phyloP scores from a whole-genome alignment of 2,329 filamentous ascomycete genomes.

The Colletotrichum camelliae region DNA sequence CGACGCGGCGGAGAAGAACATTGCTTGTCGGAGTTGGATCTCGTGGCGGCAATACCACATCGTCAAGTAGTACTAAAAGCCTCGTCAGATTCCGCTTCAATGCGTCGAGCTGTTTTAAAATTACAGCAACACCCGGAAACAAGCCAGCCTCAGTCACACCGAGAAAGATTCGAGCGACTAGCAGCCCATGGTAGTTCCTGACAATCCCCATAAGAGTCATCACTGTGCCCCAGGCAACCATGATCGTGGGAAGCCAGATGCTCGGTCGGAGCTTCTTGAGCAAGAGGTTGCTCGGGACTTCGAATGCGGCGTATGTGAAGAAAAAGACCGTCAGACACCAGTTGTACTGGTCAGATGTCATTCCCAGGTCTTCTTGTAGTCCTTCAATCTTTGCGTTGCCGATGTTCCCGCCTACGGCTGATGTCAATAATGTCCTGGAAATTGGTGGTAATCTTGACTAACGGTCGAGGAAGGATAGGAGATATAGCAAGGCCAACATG shows the following conservation, averaged over 20 bases:
- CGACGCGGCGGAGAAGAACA: conserved; percentile 85
- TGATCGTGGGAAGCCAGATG: conserved; percentile 78
- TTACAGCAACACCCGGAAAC: conserved; percentile 65
- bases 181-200: conserved; percentile 49
- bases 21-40: conserved; percentile 62
- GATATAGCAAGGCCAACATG: conserved; percentile 70
- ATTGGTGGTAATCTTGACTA: conserved; percentile 15
- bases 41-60: conserved; percentile 66
- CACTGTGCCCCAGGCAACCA: conserved; percentile 63
- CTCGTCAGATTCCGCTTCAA: background rate
- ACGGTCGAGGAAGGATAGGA: conserved; percentile 73
- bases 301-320: conserved; percentile 78
- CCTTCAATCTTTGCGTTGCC: conserved; percentile 71
- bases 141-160: conserved; percentile 72
- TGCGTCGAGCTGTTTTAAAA: background rate
- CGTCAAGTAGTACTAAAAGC: conserved; percentile 53
- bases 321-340: conserved; percentile 76
- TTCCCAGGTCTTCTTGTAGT: conserved; percentile 55
- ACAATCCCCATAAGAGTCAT: conserved; percentile 62
- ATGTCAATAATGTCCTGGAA: background rate
- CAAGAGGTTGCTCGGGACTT: conserved; percentile 78
- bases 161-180: conserved; percentile 60
- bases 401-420: conserved; percentile 59
- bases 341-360: conserved; percentile 75
- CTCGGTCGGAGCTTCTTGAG: conserved; percentile 77